These are phyloP conservation scores for Sphaerulina musiva DNA, from an alignment of 2,329 filamentous ascomycete genomes.

Conservation along the genomic window DNA sequence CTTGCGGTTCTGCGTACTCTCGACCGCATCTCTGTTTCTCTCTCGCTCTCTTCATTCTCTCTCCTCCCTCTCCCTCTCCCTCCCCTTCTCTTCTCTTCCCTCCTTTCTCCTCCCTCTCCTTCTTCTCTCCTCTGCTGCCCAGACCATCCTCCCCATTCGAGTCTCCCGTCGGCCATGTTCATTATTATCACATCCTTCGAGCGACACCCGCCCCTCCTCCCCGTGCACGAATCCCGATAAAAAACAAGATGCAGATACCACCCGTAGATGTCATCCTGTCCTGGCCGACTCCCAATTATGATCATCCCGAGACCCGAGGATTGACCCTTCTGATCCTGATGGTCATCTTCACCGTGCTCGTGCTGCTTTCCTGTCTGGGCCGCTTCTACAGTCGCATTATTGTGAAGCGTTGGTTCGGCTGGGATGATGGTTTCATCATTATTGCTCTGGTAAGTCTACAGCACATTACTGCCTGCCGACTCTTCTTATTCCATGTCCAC, in stretches of 20 bases:
- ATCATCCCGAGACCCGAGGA: constrained; percentile 38
- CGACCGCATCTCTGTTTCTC: too few relatives aligned
- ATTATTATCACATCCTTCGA: neutral
- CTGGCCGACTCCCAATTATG: constrained; percentile 40
- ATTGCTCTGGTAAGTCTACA: constrained; percentile 34
- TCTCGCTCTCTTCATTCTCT: too few relatives aligned
- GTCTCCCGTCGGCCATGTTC: constrained; percentile 2
- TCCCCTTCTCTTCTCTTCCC: too few relatives aligned
- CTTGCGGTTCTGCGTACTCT: too few relatives aligned
- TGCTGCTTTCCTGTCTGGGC: constrained; percentile 33
- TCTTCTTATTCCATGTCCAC: neutral
- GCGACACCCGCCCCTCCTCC: neutral
- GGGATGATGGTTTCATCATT: constrained; percentile 39
- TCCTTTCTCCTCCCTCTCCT: neutral
- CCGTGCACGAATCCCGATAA: neutral
- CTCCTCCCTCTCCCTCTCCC: too few relatives aligned
- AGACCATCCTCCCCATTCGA: neutral
- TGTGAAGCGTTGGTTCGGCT: constrained; percentile 40
- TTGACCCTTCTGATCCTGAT: constrained; percentile 37
- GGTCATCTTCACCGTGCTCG: constrained; percentile 35
- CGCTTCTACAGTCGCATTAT: constrained; percentile 38
- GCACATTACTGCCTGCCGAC: too few relatives aligned
- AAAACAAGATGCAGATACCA: constrained; percentile 22
- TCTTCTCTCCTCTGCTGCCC: neutral
- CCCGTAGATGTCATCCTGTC: constrained; percentile 31